Evolutionary conservation across 768 basidiomycete genomes (phyloP), one percentile per base, ranked within the genome.

Genomic region (Mycena vulgaris): DNA sequence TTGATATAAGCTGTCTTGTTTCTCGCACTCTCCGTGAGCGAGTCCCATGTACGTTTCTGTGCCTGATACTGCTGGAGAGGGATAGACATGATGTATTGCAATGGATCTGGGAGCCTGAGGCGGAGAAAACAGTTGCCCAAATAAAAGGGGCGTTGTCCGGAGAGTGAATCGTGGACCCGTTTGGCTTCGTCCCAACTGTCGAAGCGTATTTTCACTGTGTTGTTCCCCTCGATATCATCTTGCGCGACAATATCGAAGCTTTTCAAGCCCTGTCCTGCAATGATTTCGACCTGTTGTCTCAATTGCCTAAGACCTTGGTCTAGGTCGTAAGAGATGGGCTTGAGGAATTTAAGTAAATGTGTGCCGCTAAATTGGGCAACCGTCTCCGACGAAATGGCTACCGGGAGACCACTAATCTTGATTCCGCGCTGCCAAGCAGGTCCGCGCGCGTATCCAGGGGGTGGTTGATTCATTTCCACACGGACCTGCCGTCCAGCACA

Each of bases 81-180:
- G 49, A 90, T 85, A 30, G 77, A 80, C 47, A 89, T 85, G 17
- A 82, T 81, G 76, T 89, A 92, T 56, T 85, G 80, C 70, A 88
- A 80, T 0, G 88, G 86, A 70, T 84, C 80, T 0, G 88, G 87
- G 52, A 88, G 84, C 30, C 80, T 80, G 23, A 85, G 71, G 66
- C 81, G 82, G 39, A 88, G 69, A 21, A 60, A 63, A 3, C 82
- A 80, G 40, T 79, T 80, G 1, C 80, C 79, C 19, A 83, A 63
- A 33, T 68, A 76, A 11, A 63, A 51, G 25, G 83, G 78, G 10
- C 75, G 74, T 35, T 75, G 80, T 8, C 78, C 76, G 6, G 79
- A 75, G 40, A 90, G 79, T 23, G 65, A 72, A 7, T 80, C 78
- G 28, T 82, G 76, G 9, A 84, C 85, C 1, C 69, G 57, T 47